A percentile compares a stretch with the other conserved stretches of the same genome.
These are phyloP conservation scores for Zygotorulaspora florentina DNA, from an alignment of 805 yeast species.

Conservation along the genomic window DNA sequence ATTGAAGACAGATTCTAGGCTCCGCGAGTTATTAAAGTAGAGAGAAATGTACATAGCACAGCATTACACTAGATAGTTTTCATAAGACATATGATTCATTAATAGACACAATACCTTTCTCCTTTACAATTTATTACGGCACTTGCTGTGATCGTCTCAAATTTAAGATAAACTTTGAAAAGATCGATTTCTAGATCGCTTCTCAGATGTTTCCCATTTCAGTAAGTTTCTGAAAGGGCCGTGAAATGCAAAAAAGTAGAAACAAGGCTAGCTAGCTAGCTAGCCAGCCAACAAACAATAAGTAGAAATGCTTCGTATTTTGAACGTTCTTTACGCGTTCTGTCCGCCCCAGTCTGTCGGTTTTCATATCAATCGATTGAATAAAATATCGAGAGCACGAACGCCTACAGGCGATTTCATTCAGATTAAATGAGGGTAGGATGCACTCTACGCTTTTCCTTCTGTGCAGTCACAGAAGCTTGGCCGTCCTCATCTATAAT, in stretches of 20 bases:
- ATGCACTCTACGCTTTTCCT: slow-evolving; percentile 23
- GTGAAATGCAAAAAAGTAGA: neutral
- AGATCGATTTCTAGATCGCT: neutral
- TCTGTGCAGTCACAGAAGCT: neutral
- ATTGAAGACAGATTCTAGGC: slow-evolving; percentile 10
- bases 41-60: neutral
- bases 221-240: neutral
- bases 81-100: neutral
- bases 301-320: too few relatives aligned
- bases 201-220: slow-evolving; percentile 3
- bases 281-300: too few relatives aligned
- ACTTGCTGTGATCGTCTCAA: neutral
- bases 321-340: too few relatives aligned
- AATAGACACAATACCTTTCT: neutral
- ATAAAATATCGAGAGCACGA: neutral
- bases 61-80: slow-evolving; percentile 1
- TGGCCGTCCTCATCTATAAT: neutral
- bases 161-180: too few relatives aligned
- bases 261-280: neutral
- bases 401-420: neutral
- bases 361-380: neutral
- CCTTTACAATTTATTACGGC: neutral
- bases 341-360: neutral
- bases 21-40: neutral
- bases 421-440: slow-evolving; percentile 16